phyloP scores from a whole-genome alignment of 2,329 filamentous ascomycete species.

The Fusarium tricinctum region DNA sequence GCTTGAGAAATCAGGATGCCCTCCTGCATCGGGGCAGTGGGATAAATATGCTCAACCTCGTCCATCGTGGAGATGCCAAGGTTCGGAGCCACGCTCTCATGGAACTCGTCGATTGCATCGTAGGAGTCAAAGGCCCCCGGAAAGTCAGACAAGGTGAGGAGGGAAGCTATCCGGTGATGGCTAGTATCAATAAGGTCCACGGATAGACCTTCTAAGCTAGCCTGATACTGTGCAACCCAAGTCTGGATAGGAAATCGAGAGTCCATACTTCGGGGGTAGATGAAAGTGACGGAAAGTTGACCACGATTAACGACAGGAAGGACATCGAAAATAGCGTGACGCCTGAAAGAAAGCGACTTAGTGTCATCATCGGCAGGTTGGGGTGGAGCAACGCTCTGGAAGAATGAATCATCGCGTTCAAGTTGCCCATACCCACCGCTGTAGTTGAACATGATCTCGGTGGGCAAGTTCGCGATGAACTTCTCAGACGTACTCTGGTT shows the following conservation, averaged over 20 bases:
- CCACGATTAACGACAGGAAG: conserved; percentile 5
- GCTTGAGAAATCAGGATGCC: conserved; percentile 11
- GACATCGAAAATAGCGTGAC: conserved; percentile 15
- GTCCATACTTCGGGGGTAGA: neutral
- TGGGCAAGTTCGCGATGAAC: neutral
- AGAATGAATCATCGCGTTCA: conserved; percentile 4
- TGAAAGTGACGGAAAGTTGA: conserved; percentile 6
- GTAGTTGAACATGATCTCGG: conserved; percentile 16
- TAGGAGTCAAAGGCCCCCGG: conserved; percentile 9
- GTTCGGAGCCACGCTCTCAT: neutral
- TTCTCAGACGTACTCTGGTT: neutral
- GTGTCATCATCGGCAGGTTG: neutral
- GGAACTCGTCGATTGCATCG: conserved; percentile 8
- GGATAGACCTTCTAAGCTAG: neutral
- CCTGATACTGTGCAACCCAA: conserved; percentile 7
- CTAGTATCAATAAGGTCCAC: neutral
- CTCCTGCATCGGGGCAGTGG: neutral
- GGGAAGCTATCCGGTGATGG: neutral
- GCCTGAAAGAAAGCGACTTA: neutral
- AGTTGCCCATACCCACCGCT: conserved; percentile 5
- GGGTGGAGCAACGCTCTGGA: neutral
- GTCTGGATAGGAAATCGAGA: neutral
- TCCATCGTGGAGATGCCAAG: neutral
- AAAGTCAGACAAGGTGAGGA: conserved; percentile 12
- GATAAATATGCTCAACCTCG: conserved; percentile 9